Evolutionary conservation across 768 basidiomycete genomes (phyloP).

Genomic region (Boletus tylopilopsis): DNA sequence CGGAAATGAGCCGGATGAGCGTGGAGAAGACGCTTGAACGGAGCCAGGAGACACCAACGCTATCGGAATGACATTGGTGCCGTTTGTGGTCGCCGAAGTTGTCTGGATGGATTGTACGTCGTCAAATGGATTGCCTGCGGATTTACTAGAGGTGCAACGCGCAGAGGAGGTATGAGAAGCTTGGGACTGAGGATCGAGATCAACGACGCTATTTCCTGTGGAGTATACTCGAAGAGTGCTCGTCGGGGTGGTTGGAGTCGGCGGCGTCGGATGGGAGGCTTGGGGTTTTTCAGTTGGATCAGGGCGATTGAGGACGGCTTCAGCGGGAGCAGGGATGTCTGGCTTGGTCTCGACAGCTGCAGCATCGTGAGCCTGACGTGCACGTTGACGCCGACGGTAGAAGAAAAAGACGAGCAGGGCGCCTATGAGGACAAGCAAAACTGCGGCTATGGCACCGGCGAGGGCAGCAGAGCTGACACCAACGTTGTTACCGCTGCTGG

Average conservation of each 20-base stretch:
- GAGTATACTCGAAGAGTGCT: constrained; percentile 48
- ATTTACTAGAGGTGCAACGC: constrained; percentile 16
- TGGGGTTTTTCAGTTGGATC: constrained; percentile 69
- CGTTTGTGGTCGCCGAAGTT: constrained; percentile 63
- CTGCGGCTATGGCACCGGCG: constrained; percentile 69
- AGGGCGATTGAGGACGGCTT: constrained; percentile 76
- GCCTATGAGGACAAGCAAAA: constrained; percentile 54
- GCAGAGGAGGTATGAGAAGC: constrained; percentile 18
- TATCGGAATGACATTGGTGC: constrained; percentile 85
- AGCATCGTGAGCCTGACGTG: constrained; percentile 33
- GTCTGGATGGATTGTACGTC: constrained; percentile 81
- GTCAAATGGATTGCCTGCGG: constrained; percentile 64
- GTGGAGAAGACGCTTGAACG: constrained; percentile 29
- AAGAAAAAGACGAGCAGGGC: constrained; percentile 53
- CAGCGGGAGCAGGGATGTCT: constrained; percentile 72
- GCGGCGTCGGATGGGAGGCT: constrained; percentile 8
- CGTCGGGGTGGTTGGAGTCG: constrained; percentile 14
- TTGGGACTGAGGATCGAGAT: constrained; percentile 54
- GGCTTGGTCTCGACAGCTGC: constrained; percentile 41
- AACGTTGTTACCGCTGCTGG: constrained; percentile 11
- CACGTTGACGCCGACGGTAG: constrained; percentile 57
- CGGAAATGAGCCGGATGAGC: constrained; percentile 28
- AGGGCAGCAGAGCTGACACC: constrained; percentile 66
- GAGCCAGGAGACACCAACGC: constrained; percentile 68
- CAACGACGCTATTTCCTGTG: constrained; percentile 49